Conservation (phyloP, 345 rosid genomes). For the Syzygium aqueum region DNA sequence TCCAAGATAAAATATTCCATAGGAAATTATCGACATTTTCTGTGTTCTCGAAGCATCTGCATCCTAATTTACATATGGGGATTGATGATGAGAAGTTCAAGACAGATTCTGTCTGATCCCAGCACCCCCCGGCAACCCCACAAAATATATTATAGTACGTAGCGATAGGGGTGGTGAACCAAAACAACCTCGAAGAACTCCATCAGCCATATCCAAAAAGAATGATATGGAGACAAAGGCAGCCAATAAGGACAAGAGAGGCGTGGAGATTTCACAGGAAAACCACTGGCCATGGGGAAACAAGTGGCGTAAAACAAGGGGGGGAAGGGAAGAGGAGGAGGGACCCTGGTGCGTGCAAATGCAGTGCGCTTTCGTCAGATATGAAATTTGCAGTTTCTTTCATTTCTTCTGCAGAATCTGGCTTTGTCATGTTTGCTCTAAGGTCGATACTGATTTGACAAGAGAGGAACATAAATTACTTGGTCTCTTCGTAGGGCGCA, state of each 20-base stretch:
- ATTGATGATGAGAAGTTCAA: neutral
- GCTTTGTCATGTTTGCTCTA: neutral
- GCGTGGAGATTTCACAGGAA: neutral
- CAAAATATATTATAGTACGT: neutral
- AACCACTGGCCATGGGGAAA: constrained; percentile 19
- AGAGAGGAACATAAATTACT: neutral
- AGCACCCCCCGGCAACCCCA: neutral
- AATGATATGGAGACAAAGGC: neutral
- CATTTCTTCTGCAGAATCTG: neutral
- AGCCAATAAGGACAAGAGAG: neutral
- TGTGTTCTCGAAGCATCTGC: neutral
- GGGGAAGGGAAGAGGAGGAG: neutral
- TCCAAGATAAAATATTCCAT: neutral
- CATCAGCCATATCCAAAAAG: neutral
- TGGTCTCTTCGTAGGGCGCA: neutral
- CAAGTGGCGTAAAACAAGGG: constrained; percentile 15
- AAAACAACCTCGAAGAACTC: neutral
- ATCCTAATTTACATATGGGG: neutral
- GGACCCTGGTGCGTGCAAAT: neutral
- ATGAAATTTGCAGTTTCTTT: neutral
- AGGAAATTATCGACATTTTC: neutral
- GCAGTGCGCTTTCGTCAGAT: neutral
- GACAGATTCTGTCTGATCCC: constrained; percentile 4
- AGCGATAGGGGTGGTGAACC: neutral
- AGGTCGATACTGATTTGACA: neutral